Evolutionary conservation across 352 stramenopile genomes (phyloP).

Genomic region (Aphanomyces euteiches): DNA sequence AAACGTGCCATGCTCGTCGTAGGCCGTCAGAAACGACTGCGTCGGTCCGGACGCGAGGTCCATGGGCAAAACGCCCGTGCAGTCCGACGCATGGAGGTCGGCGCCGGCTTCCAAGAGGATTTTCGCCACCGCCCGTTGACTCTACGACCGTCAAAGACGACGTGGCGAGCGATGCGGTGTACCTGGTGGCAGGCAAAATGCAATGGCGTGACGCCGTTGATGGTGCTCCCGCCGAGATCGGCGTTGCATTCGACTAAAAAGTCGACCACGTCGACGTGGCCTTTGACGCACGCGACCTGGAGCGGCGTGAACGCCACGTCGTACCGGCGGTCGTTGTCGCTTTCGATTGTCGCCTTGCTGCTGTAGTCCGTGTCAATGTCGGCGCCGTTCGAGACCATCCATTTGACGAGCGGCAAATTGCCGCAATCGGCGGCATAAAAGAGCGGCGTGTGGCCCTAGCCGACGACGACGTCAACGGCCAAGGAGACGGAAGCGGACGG

Average conservation of each 20-base stretch:
- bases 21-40: conserved; percentile 46
- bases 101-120: conserved; percentile 66
- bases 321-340: conserved; percentile 45
- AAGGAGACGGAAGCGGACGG: neutral
- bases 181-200: conserved; percentile 53
- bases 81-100: conserved; percentile 58
- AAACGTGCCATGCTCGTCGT: conserved; percentile 38
- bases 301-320: conserved; percentile 70
- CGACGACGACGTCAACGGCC: neutral
- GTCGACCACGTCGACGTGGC: conserved; percentile 60
- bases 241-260: conserved; percentile 84
- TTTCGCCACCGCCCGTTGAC: conserved; percentile 56
- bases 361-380: conserved; percentile 83
- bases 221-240: conserved; percentile 52
- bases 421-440: conserved; percentile 77
- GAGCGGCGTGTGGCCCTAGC: conserved; percentile 62
- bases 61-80: conserved; percentile 53
- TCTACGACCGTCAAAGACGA: conserved; percentile 36
- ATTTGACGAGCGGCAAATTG: conserved; percentile 71
- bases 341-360: conserved; percentile 44
- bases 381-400: conserved; percentile 76
- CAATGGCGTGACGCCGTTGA: conserved; percentile 70
- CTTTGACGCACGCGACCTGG: conserved; percentile 73
- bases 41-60: conserved; percentile 55
- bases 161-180: neutral